Base-by-base conservation (phyloP, 2,329 filamentous ascomycete species). In the Calonectria multiphialidica region DNA sequence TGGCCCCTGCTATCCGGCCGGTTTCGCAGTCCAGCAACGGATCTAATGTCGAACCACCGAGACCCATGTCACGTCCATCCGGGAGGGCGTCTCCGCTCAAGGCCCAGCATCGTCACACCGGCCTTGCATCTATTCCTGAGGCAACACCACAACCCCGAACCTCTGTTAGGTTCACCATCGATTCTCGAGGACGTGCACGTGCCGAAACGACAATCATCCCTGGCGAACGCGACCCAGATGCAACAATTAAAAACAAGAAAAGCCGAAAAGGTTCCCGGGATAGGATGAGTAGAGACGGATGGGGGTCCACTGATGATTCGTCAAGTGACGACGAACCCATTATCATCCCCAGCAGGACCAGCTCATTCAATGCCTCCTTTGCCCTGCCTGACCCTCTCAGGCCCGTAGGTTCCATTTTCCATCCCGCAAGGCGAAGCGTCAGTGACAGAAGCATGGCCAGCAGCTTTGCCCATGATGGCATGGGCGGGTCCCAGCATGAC, bases 271-370 rank as follows among this genome's bases (percentile, higher is more conserved):
- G 78, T 63, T 80, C 80, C 28, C 80, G 80, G 55, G 79, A 82
- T 30, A 72, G 80, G 68, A 74, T 80, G 23, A 75, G 73, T 33
- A 80, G 77, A 55, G 76, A 82, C 62, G 83, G 82, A 45, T 87
- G 85, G 83, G 85, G 86, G 16, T 87, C 87, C 21, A 6, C 88
- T 87, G 0, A 88, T 57, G 87, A 88, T 2, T 91, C 90, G 1
- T 92, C 90, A 0, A 88, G 87, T 5, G 91, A 93, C 73, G 91
- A 93, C 66, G 91, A 93, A 69, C 90, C 90, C 15, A 92, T 93
- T 72, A 87, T 92, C 62, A 90, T 93, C 45, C 90, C 91, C 35
- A 92, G 90, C 79, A 86, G 90, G 50, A 90, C 87, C 72, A 85
- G 85, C 5, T 85, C 83, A 1, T 92, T 92, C 68, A 81, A 80